Percentiles rank a stretch among this genome's conserved stretches.
These are phyloP conservation scores for Fusarium bulbicola DNA, from an alignment of 2,329 filamentous ascomycete genomes.

Conservation along the genomic window DNA sequence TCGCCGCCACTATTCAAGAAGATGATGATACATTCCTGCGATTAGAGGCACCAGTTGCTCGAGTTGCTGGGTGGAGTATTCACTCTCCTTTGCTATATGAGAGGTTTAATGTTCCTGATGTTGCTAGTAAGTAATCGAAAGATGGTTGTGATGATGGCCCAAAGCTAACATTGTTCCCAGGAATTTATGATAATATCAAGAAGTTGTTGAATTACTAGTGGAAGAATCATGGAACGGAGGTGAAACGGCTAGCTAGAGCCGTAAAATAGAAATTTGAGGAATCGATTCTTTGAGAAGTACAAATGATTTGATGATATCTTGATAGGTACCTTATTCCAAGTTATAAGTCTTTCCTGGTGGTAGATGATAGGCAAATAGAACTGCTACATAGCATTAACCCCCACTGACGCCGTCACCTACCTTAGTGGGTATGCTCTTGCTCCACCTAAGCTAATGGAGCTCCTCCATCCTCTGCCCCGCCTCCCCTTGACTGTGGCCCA, in stretches of 20 bases:
- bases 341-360: not conserved
- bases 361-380: not conserved
- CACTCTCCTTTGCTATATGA: slow-evolving; percentile 84
- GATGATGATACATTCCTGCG: slow-evolving; percentile 77
- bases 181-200: slow-evolving; percentile 77
- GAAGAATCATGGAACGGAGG: not conserved
- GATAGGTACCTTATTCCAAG: not conserved
- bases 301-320: not conserved
- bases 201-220: slow-evolving; percentile 69
- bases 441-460: slow-evolving; percentile 33
- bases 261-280: not conserved
- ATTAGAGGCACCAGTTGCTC: slow-evolving; percentile 84
- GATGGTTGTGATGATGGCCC: not conserved
- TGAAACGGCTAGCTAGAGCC: not conserved
- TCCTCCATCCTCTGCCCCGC: slow-evolving; percentile 38
- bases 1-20: slow-evolving; percentile 88
- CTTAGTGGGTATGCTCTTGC: slow-evolving; percentile 5
- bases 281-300: not conserved
- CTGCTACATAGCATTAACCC: not conserved
- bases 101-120: slow-evolving; percentile 83
- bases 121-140: slow-evolving; percentile 73
- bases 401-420: slow-evolving; percentile 13
- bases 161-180: slow-evolving; percentile 50
- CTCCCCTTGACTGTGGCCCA: slow-evolving; percentile 28
- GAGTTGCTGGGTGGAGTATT: slow-evolving; percentile 90